phyloP scores from a whole-genome alignment of 1,139 yeast genomes.

The Suhomyces kunorum region DNA sequence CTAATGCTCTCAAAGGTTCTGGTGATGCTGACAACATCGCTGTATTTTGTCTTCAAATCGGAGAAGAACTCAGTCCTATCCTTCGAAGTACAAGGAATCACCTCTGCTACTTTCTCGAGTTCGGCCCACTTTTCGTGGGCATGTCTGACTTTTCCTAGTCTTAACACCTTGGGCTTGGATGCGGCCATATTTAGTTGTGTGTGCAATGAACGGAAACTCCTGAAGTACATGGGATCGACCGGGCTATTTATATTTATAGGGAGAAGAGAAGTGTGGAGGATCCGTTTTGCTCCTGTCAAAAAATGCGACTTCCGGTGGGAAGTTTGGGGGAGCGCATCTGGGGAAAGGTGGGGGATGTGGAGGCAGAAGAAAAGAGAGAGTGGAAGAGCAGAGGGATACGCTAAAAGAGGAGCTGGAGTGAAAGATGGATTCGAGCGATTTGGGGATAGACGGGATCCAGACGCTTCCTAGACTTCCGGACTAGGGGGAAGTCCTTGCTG shows the following conservation, averaged over 20 bases:
- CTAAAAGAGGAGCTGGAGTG: not conserved
- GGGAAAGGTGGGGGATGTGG: not conserved
- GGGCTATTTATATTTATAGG: not conserved
- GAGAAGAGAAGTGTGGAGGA: not conserved
- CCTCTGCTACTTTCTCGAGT: conserved; percentile 48
- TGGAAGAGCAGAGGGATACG: not conserved
- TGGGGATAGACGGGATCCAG: too few species aligned
- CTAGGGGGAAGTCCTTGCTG: too few species aligned
- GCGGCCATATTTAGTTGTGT: not conserved
- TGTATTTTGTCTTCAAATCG: conserved; percentile 52
- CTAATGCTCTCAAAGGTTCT: conserved; percentile 51
- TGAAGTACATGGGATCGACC: too few species aligned
- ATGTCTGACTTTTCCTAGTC: conserved; percentile 54
- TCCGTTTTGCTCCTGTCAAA: not conserved
- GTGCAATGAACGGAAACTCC: not conserved
- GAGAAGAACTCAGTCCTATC: conserved; percentile 51
- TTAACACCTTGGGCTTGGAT: conserved; percentile 54
- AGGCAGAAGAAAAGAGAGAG: too few species aligned
- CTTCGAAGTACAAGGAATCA: conserved; percentile 47
- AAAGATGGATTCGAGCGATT: too few species aligned
- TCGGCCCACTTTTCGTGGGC: conserved; percentile 61
- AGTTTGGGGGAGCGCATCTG: not conserved
- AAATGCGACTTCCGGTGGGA: too few species aligned
- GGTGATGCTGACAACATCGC: conserved; percentile 49
- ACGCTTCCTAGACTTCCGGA: too few species aligned